Percentiles rank a stretch among this genome's conserved stretches.
Conservation (phyloP, 306 rosid genomes). For the Quercus variabilis region DNA sequence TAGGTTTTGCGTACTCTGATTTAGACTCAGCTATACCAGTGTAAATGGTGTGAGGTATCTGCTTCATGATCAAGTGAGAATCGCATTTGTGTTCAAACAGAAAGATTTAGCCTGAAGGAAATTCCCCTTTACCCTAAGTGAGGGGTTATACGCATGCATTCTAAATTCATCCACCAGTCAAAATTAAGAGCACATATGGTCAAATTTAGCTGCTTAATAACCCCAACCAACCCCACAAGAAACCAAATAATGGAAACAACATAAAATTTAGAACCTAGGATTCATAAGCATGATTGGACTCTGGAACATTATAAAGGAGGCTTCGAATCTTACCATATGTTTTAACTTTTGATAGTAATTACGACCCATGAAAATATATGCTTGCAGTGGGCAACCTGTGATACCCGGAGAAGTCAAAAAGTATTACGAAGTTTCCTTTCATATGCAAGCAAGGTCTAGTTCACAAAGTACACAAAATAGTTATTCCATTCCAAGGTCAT, state of each 20-base stretch:
- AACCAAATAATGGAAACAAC: not conserved
- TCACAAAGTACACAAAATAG: not conserved
- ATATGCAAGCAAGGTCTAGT: not conserved
- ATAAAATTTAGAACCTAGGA: not conserved
- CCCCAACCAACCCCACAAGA: not conserved
- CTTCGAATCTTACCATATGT: conserved; percentile 69
- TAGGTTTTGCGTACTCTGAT: not conserved
- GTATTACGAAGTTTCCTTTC: not conserved
- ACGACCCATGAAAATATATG: conserved; percentile 98
- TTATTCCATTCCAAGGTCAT: not conserved
- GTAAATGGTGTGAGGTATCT: not conserved
- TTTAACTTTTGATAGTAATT: conserved; percentile 95
- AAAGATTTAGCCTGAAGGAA: not conserved
- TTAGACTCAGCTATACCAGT: not conserved
- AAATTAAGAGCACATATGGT: not conserved
- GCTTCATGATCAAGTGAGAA: not conserved
- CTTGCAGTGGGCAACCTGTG: conserved; percentile 93
- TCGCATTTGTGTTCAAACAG: not conserved
- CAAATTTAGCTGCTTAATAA: not conserved
- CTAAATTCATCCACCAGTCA: not conserved
- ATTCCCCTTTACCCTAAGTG: not conserved
- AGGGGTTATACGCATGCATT: not conserved
- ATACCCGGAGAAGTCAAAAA: conserved; percentile 53
- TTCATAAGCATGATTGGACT: not conserved
- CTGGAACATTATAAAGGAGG: not conserved